Evolutionary conservation across 192 early-diverging fungal genomes (phyloP), one percentile per base, ranked within the genome.

Genomic region (Backusella liffmaniae): DNA sequence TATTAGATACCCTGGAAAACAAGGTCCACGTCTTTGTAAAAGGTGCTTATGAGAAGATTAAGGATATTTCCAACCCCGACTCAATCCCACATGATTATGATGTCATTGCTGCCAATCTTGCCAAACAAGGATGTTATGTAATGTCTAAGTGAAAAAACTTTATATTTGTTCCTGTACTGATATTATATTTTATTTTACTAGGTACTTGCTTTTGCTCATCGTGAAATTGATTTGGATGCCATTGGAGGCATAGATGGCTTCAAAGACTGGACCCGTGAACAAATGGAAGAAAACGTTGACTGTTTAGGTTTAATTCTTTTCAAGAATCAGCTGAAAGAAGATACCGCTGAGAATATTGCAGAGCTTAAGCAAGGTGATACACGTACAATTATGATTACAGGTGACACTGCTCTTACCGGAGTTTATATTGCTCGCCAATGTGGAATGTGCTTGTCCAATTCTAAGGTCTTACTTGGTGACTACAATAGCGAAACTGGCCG

Each of bases 341-440:
- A 94, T 72, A 94, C 93, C 5, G 67, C 78, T 21, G 85, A 88
- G 39, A 90, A 91, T 15, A 86, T 95, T 51, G 78, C 80, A 66
- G 84, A 93, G 73, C 89, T 95, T 70, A 87, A 93, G 70, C 78
- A 77, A 34, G 94, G 92, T 46, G 89, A 83, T 23, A 88, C 84
- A 15, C 89, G 94, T 41, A 91, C 88, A 15, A 86, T 93, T 35
- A 95, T 95, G 94, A 90, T 95, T 73, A 94, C 94, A 13, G 94
- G 94, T 67, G 94, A 95, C 74, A 92, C 91, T 42, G 90, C 88
- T 5, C 79, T 89, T 56, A 95, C 94, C 15, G 93, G 89, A 34
- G 81, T 92, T 37, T 92, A 87, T 76, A 90, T 95, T 79, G 94
- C 91, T 8, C 85, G 86, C 44, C 70, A 79, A 36, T 86, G 84